Conservation (phyloP, 2,329 filamentous ascomycete genomes). For the Alternaria consortialis region DNA sequence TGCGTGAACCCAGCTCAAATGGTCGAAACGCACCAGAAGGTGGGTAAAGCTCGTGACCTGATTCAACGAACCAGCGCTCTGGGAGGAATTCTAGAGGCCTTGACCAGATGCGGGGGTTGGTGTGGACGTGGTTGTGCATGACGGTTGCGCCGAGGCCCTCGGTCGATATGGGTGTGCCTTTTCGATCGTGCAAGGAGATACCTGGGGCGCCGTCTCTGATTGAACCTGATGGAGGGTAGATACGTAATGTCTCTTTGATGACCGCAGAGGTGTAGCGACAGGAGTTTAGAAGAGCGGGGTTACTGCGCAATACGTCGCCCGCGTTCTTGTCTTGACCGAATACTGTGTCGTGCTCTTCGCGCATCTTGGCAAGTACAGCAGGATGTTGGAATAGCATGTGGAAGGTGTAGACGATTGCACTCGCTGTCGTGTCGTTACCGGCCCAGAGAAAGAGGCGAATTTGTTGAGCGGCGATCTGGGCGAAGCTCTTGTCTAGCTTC, state of each 20-base stretch:
- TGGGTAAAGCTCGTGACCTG: slow-evolving; percentile 16
- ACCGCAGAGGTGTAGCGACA: slow-evolving; percentile 41
- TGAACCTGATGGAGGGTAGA: slow-evolving; percentile 47
- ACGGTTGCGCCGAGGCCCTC: neutral
- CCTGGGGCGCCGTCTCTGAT: slow-evolving; percentile 9
- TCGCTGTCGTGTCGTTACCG: slow-evolving; percentile 42
- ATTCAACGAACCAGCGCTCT: slow-evolving; percentile 29
- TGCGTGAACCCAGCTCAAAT: slow-evolving; percentile 49
- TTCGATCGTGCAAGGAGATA: slow-evolving; percentile 1
- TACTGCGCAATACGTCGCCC: neutral
- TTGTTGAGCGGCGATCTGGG: neutral
- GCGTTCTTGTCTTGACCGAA: slow-evolving; percentile 30
- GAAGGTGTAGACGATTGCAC: slow-evolving; percentile 35
- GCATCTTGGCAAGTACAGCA: slow-evolving; percentile 24
- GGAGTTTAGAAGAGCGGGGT: slow-evolving; percentile 37
- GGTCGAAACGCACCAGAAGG: too few species aligned
- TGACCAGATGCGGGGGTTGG: too few species aligned
- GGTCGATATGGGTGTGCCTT: too few species aligned
- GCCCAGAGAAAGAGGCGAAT: slow-evolving; percentile 44
- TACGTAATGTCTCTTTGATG: slow-evolving; percentile 47
- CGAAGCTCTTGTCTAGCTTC: too few species aligned
- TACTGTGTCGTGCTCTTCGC: slow-evolving; percentile 39
- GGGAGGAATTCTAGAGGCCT: slow-evolving; percentile 28
- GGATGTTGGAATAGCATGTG: slow-evolving; percentile 37
- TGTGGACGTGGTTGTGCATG: slow-evolving; percentile 11